Conservation (phyloP, 2,329 filamentous ascomycete species). For the Nectriaceae sp. region DNA sequence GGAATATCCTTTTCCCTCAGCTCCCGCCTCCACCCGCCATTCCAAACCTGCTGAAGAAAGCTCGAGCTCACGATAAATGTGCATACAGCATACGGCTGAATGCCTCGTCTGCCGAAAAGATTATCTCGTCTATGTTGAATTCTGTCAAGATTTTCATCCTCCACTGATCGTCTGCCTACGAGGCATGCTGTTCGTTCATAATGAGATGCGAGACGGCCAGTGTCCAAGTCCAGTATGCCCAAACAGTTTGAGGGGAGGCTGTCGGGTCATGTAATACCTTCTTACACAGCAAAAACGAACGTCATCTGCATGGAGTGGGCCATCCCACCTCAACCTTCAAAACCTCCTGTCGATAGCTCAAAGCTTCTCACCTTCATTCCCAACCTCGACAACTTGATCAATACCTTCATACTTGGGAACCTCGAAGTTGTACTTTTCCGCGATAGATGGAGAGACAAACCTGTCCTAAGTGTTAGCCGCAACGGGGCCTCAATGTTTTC, state of each 20-base stretch:
- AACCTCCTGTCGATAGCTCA: conserved; percentile 34
- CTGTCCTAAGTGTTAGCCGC: conserved; percentile 41
- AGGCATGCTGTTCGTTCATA: conserved; percentile 40
- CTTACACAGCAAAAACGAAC: conserved; percentile 9
- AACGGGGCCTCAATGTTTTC: too few relatives aligned
- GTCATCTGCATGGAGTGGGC: conserved; percentile 6
- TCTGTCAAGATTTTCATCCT: conserved; percentile 54
- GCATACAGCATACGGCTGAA: conserved; percentile 56
- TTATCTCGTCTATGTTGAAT: conserved; percentile 60
- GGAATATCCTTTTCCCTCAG: conserved; percentile 17
- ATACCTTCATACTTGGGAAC: conserved; percentile 80
- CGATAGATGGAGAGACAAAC: conserved; percentile 77
- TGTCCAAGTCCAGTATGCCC: conserved; percentile 63
- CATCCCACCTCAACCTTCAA: conserved; percentile 7
- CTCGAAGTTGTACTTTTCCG: conserved; percentile 83
- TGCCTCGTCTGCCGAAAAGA: conserved; percentile 62
- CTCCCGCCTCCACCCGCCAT: conserved; percentile 13
- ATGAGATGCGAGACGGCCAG: conserved; percentile 53
- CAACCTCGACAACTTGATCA: conserved; percentile 86
- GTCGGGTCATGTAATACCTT: conserved; percentile 50
- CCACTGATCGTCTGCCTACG: conserved; percentile 49
- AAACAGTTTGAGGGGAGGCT: conserved; percentile 58
- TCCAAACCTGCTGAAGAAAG: conserved; percentile 19
- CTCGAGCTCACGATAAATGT: conserved; percentile 53
- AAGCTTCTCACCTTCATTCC: conserved; percentile 51